A percentile compares a stretch with the other conserved stretches of the same genome.
Evolutionary conservation across 1,284 basidiomycete species (phyloP).

Genomic region (Phellopilus nigrolimitatus): DNA sequence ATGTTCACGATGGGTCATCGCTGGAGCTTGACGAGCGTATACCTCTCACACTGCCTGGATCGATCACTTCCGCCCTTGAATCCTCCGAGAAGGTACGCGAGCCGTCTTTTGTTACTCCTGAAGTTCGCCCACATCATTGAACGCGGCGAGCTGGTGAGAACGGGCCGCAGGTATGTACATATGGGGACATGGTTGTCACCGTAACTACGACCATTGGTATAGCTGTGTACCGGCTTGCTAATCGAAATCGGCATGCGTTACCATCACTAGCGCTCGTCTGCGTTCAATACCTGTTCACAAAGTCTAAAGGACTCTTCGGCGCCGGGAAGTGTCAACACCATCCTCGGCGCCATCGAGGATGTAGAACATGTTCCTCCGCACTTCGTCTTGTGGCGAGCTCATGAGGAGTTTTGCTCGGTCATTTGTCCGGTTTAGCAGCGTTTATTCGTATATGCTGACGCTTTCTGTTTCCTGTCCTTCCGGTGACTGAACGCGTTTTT

Average conservation of each 20-base stretch:
- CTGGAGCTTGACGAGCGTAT: constrained; percentile 15
- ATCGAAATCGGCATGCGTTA: constrained; percentile 20
- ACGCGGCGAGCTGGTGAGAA: constrained; percentile 4
- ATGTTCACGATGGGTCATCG: constrained; percentile 1
- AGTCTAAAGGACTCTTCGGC: background rate
- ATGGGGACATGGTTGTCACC: constrained; percentile 8
- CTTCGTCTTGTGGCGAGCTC: background rate
- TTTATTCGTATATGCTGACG: background rate
- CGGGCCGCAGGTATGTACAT: constrained; percentile 28
- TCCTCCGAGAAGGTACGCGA: background rate
- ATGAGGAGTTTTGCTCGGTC: too few relatives aligned
- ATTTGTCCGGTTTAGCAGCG: background rate
- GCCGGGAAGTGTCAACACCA: background rate
- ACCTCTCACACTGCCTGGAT: constrained; percentile 2
- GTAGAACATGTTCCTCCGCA: constrained; percentile 9
- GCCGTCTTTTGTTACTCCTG: background rate
- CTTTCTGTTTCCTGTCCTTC: background rate
- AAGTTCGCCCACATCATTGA: background rate
- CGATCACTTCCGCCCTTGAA: background rate
- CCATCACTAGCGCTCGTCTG: constrained; percentile 20
- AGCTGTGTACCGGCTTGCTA: constrained; percentile 17
- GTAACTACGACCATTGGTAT: background rate
- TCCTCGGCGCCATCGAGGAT: background rate
- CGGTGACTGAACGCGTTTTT: too few relatives aligned
- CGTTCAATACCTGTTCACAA: background rate